Evolutionary conservation across 352 stramenopile genomes (phyloP), one percentile per base, ranked within the genome.

Genomic region (Globisporangium spiculum): DNA sequence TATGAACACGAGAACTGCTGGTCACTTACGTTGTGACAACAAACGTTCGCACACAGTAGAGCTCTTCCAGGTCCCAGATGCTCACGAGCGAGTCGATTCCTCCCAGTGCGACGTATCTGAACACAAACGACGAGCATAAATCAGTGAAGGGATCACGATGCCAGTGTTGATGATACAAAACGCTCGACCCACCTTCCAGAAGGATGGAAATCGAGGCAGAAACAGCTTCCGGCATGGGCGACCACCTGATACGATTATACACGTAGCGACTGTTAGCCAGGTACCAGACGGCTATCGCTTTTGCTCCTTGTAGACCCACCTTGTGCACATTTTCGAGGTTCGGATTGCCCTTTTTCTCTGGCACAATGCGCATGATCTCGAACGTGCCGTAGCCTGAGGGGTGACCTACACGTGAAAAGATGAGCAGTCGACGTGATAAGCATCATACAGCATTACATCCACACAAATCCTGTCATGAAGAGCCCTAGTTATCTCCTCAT

Each of bases 271-370:
- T 6, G 66, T 12, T 20, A 65, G 52, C 18, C 24, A 72, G 70
- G 27, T 65, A 48, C 12, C 60, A 27, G 32, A 66, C n/a, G 26
- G 46, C 7, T 22, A 44, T 63, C 41, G 57, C 57, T 63, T 41
- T 41, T 58, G 12, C 12, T 32, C 26, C 14, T 24, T n/a, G 12
- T 62, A 16, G 26, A 38, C 48, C 34, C 32, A 90, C 88, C 81
- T 96, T 94, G 67, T 92, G 83, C 27, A 91, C 80, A 64, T 89
- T 94, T 60, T 94, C 86, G 1, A 96, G 75, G 53, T 92, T 93
- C n/a, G 86, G 83, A 3, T 82, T 87, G 4, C 81, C 81, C 66
- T 93, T 92, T 66, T 92, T 91, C 57, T 96, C 88, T 2, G 71
- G 32, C 7, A 91, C 78, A 48, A 96, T 77, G 38, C 84, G 80